These are phyloP conservation scores for Adansonia gregorii DNA, from an alignment of 441 rosid species.

Conservation along the genomic window DNA sequence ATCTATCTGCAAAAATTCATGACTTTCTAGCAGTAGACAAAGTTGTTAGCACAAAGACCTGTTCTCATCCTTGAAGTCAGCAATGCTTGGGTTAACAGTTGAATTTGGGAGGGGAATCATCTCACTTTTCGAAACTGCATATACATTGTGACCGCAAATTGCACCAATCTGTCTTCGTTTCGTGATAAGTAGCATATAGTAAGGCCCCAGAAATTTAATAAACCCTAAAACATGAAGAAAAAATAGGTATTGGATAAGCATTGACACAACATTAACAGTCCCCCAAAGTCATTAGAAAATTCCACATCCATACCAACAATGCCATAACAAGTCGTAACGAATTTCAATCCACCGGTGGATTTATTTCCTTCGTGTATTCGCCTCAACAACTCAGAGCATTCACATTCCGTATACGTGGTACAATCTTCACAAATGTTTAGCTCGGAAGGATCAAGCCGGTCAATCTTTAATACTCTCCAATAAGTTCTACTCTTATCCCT, in stretches of 20 bases:
- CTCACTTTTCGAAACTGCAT: slow-evolving; percentile 80
- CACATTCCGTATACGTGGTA: slow-evolving; percentile 63
- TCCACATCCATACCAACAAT: slow-evolving; percentile 70
- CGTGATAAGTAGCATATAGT: slow-evolving; percentile 92
- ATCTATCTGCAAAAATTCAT: slow-evolving; percentile 23
- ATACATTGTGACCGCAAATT: slow-evolving; percentile 85
- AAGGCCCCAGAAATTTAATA: slow-evolving; percentile 90
- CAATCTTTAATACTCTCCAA: slow-evolving; percentile 93
- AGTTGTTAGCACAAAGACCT: slow-evolving; percentile 55
- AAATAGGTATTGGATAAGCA: background rate
- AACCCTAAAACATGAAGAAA: slow-evolving; percentile 59
- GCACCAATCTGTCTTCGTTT: slow-evolving; percentile 84
- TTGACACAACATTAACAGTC: slow-evolving; percentile 10
- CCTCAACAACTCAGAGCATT: slow-evolving; percentile 78
- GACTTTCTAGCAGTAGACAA: slow-evolving; percentile 17
- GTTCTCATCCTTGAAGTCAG: slow-evolving; percentile 66
- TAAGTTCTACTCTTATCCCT: slow-evolving; percentile 77
- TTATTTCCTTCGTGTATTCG: slow-evolving; percentile 90
- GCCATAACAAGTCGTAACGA: slow-evolving; percentile 85
- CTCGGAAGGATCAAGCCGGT: slow-evolving; percentile 71
- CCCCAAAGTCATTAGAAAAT: background rate
- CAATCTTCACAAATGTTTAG: slow-evolving; percentile 79
- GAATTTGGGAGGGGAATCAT: slow-evolving; percentile 80
- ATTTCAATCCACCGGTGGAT: slow-evolving; percentile 82
- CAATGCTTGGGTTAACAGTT: slow-evolving; percentile 41